Base-by-base conservation (phyloP, 1,284 basidiomycete species). In the Cutaneotrichosporon sp. region DNA sequence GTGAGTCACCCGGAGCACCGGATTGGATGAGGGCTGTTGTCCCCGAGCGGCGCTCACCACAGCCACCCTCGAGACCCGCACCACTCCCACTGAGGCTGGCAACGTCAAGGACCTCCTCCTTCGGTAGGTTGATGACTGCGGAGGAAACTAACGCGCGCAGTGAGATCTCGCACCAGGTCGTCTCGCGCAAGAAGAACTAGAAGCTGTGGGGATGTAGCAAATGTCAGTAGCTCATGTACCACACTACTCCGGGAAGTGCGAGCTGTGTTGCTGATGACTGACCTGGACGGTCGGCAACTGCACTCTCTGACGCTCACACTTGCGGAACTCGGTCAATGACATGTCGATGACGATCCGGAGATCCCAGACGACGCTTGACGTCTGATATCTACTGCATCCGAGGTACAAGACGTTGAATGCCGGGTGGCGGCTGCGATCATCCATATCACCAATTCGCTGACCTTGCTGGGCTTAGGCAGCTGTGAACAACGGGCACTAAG, bases 91-190 rank as follows among this genome's bases (percentile, higher is more conserved):
- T 20, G 45, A 63, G 31, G 56, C 49, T 55, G 67, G 64, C 54
- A 58, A 59, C 54, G 47, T 52, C 50, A 63, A 54, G 56, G 66
- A 68, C 51, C 33, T 64, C 24, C 58, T 66, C 42, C 62, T 68
- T 54, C 64, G 62, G 66, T 65, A n/a, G 43, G 66, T 53, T 24
- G 1, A 6, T 6, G 4, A 16, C 1, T 3, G n/a, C n/a, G n/a
- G n/a, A n/a, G n/a, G n/a, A n/a, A 22, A 34, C 59, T 61, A 24
- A 56, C 59, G 8, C 9, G 34, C 10, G 7, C 56, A 66, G 62
- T 52, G 65, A 67, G 60, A 51, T 56, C 49, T 64, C 60, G 45
- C 62, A 67, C 63, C 49, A 64, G 61, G 61, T 66, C 29, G 59
- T 66, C 42, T 63, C 60, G 52, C 59, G 62, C 52, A 56, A 58